Evolutionary conservation across 805 yeast species (phyloP).

Genomic region (Nakazawaea ishiwadae): DNA sequence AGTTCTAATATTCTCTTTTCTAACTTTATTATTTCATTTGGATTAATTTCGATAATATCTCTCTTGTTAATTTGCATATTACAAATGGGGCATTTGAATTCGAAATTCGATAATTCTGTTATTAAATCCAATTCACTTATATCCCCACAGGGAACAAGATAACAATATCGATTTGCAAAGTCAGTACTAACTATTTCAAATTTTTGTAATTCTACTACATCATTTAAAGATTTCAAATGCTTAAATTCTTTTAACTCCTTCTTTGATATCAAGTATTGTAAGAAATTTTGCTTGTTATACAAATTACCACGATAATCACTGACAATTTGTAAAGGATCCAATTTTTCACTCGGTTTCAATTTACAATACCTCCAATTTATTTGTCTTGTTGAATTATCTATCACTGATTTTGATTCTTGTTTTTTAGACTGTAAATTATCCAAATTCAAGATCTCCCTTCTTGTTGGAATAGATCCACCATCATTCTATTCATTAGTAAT

Average conservation of each 20-base stretch:
- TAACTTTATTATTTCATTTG: constrained; percentile 6
- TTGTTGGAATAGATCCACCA: constrained; percentile 67
- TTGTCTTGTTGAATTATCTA: constrained; percentile 18
- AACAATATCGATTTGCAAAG: constrained; percentile 20
- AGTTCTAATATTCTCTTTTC: constrained; percentile 18
- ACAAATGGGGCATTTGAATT: constrained; percentile 39
- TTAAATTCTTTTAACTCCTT: constrained; percentile 12
- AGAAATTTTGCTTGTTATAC: constrained; percentile 57
- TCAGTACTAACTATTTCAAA: constrained; percentile 27
- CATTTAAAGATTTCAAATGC: constrained; percentile 36
- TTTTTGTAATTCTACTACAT: constrained; percentile 33
- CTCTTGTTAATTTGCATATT: constrained; percentile 14
- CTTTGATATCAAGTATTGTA: constrained; percentile 41
- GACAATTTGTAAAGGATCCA: constrained; percentile 44
- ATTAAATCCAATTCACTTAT: constrained; percentile 30
- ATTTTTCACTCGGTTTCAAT: constrained; percentile 33
- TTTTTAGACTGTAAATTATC: constrained; percentile 14
- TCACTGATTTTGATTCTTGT: constrained; percentile 15
- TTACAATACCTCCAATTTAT: constrained; percentile 46
- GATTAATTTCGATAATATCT: constrained; percentile 30
- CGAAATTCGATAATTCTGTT: constrained; percentile 16
- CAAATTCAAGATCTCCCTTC: constrained; percentile 41
- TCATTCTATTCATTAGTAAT: constrained; percentile 39
- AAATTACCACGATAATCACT: constrained; percentile 66
- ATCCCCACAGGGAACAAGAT: constrained; percentile 43